These are phyloP conservation scores for Pichia scutulata DNA, from an alignment of 805 yeast genomes.

Conservation along the genomic window DNA sequence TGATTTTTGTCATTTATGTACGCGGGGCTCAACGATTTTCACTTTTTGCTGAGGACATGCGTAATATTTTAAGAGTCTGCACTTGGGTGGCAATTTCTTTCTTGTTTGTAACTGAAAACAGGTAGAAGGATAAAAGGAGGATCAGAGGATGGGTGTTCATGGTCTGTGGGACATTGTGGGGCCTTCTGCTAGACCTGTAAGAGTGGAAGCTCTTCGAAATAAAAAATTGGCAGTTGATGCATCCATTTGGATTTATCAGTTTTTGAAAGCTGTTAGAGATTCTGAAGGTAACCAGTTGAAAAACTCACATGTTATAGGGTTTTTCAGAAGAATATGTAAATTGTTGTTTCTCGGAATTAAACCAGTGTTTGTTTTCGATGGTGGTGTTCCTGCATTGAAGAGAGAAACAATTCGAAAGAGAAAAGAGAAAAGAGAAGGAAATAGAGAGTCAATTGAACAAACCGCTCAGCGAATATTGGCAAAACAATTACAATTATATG, in stretches of 20 bases:
- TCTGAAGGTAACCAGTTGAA: conserved; percentile 67
- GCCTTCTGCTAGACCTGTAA: conserved; percentile 84
- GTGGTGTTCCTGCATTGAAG: conserved; percentile 85
- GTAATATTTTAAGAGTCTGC: too few relatives aligned
- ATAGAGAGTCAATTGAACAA: conserved; percentile 56
- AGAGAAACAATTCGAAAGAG: conserved; percentile 69
- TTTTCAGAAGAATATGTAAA: conserved; percentile 88
- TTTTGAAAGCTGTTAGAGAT: conserved; percentile 89
- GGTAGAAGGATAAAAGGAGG: not conserved
- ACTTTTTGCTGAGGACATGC: not conserved
- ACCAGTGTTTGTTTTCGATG: conserved; percentile 93
- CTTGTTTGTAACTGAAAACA: too few relatives aligned
- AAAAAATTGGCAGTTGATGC: conserved; percentile 91
- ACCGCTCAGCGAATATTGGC: conserved; percentile 81
- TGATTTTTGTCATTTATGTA: not conserved
- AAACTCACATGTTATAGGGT: conserved; percentile 90
- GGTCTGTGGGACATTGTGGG: conserved; percentile 89
- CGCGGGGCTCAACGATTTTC: not conserved
- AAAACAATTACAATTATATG: conserved; percentile 59
- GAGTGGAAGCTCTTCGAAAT: conserved; percentile 75
- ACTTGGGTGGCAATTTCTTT: not conserved
- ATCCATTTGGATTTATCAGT: conserved; percentile 97
- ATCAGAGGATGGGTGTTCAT: conserved; percentile 80
- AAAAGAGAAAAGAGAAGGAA: conserved; percentile 64
- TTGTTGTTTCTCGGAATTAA: conserved; percentile 75